A percentile compares a stretch with the other conserved stretches of the same genome.
These are phyloP conservation scores for Quercus phellos DNA, from an alignment of 331 rosid genomes.

Conservation along the genomic window DNA sequence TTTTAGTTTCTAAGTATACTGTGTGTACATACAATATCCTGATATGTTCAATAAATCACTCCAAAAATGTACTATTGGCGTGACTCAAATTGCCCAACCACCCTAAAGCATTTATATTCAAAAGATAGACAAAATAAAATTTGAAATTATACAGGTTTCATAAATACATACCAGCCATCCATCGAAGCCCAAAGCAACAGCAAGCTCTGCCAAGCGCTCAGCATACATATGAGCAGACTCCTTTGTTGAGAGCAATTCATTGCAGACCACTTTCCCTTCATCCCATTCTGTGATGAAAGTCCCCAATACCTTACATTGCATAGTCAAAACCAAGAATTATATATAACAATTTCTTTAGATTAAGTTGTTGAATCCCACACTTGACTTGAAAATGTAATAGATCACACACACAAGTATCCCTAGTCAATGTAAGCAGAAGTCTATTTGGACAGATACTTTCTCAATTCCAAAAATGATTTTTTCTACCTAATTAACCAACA, in stretches of 20 bases:
- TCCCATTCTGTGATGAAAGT: conserved; percentile 88
- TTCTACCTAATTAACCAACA: no score
- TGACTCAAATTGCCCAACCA: not conserved
- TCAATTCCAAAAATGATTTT: no score
- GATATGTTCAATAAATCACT: not conserved
- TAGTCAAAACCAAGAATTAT: conserved; percentile 7
- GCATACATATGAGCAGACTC: conserved; percentile 81
- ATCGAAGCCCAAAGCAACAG: conserved; percentile 72
- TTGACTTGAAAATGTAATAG: not conserved
- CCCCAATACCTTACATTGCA: conserved; percentile 63
- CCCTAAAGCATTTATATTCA: not conserved
- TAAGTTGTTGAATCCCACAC: not conserved
- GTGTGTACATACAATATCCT: not conserved
- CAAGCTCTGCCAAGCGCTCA: conserved; percentile 69
- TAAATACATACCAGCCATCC: conserved; percentile 82
- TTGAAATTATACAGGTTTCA: conserved; percentile 17
- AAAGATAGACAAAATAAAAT: not conserved
- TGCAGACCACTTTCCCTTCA: conserved; percentile 48
- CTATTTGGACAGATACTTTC: no score
- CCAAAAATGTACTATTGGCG: not conserved
- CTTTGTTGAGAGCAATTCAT: conserved; percentile 56
- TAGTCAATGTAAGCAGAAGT: not conserved
- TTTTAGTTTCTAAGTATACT: not conserved
- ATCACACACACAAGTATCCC: not conserved
- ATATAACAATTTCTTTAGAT: not conserved